Evolutionary conservation across 2,329 filamentous ascomycete species (phyloP).

Genomic region (Dactylonectria estremocensis): DNA sequence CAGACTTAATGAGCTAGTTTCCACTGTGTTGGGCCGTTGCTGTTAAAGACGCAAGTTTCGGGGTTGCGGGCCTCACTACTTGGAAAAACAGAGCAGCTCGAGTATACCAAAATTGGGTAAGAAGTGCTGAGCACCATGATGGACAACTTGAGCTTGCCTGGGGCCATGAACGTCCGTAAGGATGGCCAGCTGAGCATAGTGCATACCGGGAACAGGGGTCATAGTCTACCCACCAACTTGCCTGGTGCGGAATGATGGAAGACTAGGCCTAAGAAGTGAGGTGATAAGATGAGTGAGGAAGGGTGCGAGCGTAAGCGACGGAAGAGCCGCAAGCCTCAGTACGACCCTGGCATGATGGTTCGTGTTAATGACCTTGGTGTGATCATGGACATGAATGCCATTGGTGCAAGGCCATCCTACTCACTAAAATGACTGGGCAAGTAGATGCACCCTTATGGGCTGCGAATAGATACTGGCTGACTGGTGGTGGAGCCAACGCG

Average conservation of each 20-base stretch:
- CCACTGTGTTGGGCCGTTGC: no score
- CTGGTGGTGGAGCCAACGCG: background rate
- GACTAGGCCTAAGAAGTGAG: background rate
- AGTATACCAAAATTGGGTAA: no score
- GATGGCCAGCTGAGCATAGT: no score
- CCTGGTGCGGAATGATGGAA: background rate
- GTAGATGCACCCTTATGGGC: background rate
- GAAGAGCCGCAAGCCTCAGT: no score
- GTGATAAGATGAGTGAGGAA: background rate
- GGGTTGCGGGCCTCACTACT: no score
- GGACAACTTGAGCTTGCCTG: no score
- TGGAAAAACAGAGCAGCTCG: no score
- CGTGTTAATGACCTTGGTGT: background rate
- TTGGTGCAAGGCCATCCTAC: background rate
- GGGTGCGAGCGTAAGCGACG: background rate
- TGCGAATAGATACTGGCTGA: background rate
- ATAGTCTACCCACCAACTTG: background rate
- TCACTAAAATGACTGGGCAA: background rate
- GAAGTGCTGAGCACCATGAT: no score
- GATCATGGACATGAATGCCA: background rate
- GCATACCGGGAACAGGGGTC: background rate
- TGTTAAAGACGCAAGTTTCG: no score
- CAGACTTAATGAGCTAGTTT: no score
- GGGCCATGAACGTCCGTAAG: no score
- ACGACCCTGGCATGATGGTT: no score